Base-by-base conservation (phyloP, 176 grass and related monocot genomes). In the Oryza coarctata region DNA sequence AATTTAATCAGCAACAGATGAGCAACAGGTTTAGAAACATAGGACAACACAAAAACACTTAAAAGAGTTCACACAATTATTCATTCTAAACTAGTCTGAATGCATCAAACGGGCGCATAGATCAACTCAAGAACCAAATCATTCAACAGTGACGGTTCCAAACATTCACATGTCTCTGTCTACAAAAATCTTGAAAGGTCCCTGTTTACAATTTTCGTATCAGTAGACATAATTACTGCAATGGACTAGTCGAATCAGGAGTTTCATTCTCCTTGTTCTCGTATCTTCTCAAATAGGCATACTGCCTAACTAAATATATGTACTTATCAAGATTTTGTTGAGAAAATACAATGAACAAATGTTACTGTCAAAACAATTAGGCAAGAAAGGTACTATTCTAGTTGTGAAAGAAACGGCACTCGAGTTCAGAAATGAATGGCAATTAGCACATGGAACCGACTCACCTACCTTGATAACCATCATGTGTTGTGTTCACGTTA, bases 361-460 rank as follows among this genome's bases (percentile, higher is more conserved):
- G 49, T 12, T n/a, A 28, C 9, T 25, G 12, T 3, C 6, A 40
- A 73, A 82, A 27, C 55, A 62, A 22, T 63, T 62, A 73, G 22
- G 6, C 35, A 63, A 7, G 35, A 71, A 71, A 30, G 41, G 18
- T 40, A 5, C 35, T 26, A 35, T 77, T 63, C 26, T 3, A 70
- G 65, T n/a, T 20, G 32, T 50, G 1, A 8, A 35, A 50, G 20
- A 60, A 60, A 60, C 1, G 27, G 34, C 9, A n/a, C 34, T 34
- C n/a, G 31, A 41, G 50, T 36, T 6, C 25, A 61, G n/a, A 11
- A 81, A 57, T 80, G 15, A 81, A 70, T 18, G 23, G 18, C 8
- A 36, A 80, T 27, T 9, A 82, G 35, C 79, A 82, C 68, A 74
- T 83, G 70, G 39, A 70, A 45, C 70, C 69, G 13, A 65, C 38